Evolutionary conservation across 768 basidiomycete species (phyloP), one percentile per base, ranked within the genome.

Genomic region (Pisolithus sp.): DNA sequence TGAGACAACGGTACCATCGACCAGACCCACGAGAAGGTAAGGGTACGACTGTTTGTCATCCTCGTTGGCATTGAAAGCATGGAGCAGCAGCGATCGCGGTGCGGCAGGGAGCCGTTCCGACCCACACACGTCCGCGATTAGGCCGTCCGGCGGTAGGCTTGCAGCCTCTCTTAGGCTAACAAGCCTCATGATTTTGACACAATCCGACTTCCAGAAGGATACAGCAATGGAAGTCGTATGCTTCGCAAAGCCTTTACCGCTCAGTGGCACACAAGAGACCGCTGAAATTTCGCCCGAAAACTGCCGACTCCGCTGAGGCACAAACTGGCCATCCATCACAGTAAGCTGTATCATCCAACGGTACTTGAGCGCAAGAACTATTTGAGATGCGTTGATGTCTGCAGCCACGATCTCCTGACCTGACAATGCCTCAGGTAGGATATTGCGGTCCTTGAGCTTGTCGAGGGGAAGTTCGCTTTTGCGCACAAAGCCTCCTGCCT

Each of bases 161-260:
- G 8, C 40, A 8, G 40, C 40, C 7, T 51, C 5, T 51, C 46
- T 13, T 7, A 28, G 10, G 44, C 53, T 5, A 63, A 61, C 49
- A 88, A 70, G 31, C 31, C 9, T 34, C 9, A 47, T 10, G 15
- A 93, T 67, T 58, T 82, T 75, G 38, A 93, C 74, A 7, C 66
- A 59, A 57, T 85, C 85, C 3, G 78, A 77, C 20, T 76, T 77
- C 91, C 93, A 95, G 58, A 88, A 88, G 0, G 83, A 80, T n/a
- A 86, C 81, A 0, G 77, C 79, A 24, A 86, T 66, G 48, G 76
- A 57, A 9, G 66, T 66, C 1, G 86, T 66, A 49, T 73, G 82
- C 30, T 67, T 62, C 56, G 75, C 75, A 9, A 63, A 56, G 0
- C 71, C 60, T 56, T 85, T 45, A 7, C 24, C 24, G 28, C 28